phyloP scores from a whole-genome alignment of 2,329 filamentous ascomycete species.

The Penicillium sp. region DNA sequence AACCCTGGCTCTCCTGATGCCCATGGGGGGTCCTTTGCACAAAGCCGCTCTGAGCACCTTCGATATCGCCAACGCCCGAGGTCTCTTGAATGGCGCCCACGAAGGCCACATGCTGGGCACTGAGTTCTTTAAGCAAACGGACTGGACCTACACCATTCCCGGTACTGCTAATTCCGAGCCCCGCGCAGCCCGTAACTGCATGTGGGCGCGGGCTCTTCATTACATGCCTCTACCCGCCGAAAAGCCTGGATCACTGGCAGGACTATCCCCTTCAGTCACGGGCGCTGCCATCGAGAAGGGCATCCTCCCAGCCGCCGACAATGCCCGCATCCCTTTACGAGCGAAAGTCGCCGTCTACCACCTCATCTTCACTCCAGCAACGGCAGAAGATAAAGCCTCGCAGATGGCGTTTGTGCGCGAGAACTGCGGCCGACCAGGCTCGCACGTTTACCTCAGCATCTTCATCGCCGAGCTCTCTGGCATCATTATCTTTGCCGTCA shows the following conservation, averaged over 20 bases:
- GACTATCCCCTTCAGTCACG: background rate
- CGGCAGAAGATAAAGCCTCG: background rate
- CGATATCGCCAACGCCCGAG: background rate
- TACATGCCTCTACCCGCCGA: background rate
- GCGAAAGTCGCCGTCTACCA: background rate
- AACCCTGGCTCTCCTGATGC: background rate
- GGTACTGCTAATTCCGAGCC: background rate
- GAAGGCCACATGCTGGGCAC: background rate
- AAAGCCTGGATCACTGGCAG: background rate
- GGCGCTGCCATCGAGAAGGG: background rate
- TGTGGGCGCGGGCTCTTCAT: background rate
- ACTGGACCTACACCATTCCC: background rate
- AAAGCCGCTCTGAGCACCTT: background rate
- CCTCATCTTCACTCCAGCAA: background rate
- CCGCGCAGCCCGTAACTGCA: background rate
- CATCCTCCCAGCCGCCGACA: background rate
- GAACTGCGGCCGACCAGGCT: background rate
- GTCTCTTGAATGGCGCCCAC: background rate
- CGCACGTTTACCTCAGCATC: background rate
- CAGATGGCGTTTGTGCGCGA: background rate
- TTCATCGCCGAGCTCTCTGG: background rate
- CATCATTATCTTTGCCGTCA: background rate
- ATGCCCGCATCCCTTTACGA: background rate
- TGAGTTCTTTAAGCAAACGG: background rate
- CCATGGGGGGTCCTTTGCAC: background rate